phyloP scores from a whole-genome alignment of 306 rosid species.

The Dryas octopetala region DNA sequence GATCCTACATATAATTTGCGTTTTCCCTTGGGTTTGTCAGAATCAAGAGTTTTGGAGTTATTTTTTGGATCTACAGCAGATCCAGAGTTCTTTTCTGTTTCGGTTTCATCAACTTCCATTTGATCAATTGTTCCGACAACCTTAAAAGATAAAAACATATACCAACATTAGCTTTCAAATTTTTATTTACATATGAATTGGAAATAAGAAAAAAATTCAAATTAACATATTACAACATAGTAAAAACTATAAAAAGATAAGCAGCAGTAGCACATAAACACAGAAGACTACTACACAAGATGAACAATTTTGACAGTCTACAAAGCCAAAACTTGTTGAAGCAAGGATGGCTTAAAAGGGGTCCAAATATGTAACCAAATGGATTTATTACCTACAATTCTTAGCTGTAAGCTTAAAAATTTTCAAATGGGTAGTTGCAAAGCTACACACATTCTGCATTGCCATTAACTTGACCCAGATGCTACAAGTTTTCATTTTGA shows the following conservation, averaged over 20 bases:
- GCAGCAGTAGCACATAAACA: too few relatives aligned
- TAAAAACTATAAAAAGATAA: background rate
- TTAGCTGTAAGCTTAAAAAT: background rate
- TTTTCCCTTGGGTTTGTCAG: constrained; percentile 80
- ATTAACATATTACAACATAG: background rate
- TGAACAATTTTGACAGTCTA: too few relatives aligned
- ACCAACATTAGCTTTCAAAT: constrained; percentile 8
- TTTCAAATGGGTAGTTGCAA: background rate
- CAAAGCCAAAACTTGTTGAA: too few relatives aligned
- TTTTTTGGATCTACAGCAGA: constrained; percentile 59
- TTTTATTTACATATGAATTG: constrained; percentile 1
- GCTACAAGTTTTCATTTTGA: background rate
- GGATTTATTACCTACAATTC: background rate
- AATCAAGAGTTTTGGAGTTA: constrained; percentile 47
- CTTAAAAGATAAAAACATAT: constrained; percentile 41
- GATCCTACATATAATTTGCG: constrained; percentile 85
- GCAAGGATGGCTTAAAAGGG: too few relatives aligned
- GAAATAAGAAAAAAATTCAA: background rate
- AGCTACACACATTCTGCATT: background rate
- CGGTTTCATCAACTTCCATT: constrained; percentile 85
- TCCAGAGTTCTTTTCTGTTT: constrained; percentile 63
- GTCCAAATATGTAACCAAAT: background rate
- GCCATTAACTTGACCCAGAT: background rate
- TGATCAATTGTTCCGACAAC: constrained; percentile 91
- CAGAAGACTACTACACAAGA: too few relatives aligned